These are phyloP conservation scores for Penstemon eatonii DNA, from an alignment of 257 asterid species.

Conservation along the genomic window DNA sequence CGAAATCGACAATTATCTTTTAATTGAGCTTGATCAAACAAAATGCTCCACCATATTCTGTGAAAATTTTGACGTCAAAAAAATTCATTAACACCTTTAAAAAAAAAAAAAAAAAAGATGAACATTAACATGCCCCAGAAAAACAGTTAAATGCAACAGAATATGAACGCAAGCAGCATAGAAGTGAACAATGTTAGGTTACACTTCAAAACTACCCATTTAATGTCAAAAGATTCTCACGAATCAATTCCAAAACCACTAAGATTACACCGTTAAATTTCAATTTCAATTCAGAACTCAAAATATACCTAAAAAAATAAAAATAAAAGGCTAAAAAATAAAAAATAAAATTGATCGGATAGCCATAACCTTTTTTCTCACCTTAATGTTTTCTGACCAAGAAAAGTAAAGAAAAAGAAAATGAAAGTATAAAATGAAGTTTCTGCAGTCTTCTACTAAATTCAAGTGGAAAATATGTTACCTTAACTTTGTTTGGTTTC, in stretches of 20 bases:
- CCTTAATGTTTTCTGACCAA: neutral
- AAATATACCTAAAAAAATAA: neutral
- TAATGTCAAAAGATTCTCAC: neutral
- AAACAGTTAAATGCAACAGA: neutral
- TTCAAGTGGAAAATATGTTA: too few species aligned
- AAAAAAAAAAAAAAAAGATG: neutral
- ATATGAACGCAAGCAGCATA: neutral
- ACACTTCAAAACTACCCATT: neutral
- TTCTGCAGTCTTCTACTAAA: too few species aligned
- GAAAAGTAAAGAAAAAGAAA: too few species aligned
- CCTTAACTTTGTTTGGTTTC: too few species aligned
- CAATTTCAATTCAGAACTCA: constrained; percentile 1
- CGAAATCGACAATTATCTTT: neutral
- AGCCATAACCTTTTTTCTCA: neutral
- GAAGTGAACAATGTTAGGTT: neutral
- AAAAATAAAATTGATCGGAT: neutral
- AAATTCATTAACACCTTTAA: neutral
- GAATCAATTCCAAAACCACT: neutral
- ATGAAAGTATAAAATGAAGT: too few species aligned
- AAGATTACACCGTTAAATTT: neutral
- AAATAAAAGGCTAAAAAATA: neutral
- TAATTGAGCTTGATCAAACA: neutral
- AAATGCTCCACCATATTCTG: neutral
- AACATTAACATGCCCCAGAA: neutral
- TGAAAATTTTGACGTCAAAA: constrained; percentile 5